A percentile compares a stretch with the other conserved stretches of the same genome.
phyloP scores from a whole-genome alignment of 225 moss, liverwort and hornwort species.

The Neckera pumila region DNA sequence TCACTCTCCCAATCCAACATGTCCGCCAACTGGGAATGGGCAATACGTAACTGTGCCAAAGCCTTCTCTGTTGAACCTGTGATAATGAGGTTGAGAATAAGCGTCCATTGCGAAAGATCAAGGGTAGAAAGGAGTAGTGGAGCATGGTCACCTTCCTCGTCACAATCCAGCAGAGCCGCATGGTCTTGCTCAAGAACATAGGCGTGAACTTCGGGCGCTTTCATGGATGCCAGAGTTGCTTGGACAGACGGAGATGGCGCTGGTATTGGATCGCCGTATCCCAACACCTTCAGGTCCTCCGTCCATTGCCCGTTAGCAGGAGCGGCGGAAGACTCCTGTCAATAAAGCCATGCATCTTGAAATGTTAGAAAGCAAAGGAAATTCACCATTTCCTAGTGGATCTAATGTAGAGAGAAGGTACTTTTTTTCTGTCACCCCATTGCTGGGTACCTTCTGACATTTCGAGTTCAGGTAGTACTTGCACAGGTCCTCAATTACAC shows the following conservation, averaged over 20 bases:
- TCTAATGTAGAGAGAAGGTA: background rate
- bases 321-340: fast-evolving
- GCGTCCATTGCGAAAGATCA: too few species aligned
- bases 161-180: background rate
- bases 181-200: background rate
- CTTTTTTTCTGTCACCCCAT: background rate
- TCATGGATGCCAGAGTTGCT: background rate
- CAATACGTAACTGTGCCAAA: too few species aligned
- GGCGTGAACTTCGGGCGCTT: background rate
- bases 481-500: too few species aligned
- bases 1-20: too few species aligned
- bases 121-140: too few species aligned
- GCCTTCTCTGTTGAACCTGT: too few species aligned
- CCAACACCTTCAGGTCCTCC: fast-evolving
- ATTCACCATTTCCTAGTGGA: background rate
- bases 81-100: too few species aligned
- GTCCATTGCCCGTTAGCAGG: background rate
- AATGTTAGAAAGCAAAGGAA: background rate
- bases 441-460: too few species aligned
- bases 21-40: too few species aligned
- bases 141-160: background rate
- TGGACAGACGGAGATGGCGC: background rate
- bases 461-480: too few species aligned
- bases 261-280: fast-evolving
- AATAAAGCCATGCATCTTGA: fast-evolving